Evolutionary conservation across 2,329 filamentous ascomycete species (phyloP).

Genomic region (Graphium sp.): DNA sequence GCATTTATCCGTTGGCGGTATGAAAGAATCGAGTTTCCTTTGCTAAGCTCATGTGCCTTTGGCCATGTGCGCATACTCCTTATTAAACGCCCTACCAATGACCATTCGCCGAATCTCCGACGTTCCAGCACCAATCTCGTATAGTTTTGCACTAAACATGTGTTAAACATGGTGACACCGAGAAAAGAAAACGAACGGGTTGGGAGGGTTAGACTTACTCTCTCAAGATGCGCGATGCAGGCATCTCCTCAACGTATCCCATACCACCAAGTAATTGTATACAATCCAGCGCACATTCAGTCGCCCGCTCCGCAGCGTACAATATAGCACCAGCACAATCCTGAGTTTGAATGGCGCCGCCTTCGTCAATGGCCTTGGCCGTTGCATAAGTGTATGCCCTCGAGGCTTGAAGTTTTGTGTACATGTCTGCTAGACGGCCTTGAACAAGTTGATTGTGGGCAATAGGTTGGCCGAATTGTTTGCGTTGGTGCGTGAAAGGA

Average conservation of each 20-base stretch:
- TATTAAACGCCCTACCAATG: constrained; percentile 83
- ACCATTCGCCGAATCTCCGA: constrained; percentile 91
- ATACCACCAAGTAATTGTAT: constrained; percentile 90
- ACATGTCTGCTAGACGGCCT: constrained; percentile 91
- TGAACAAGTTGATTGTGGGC: constrained; percentile 89
- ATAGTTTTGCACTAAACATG: constrained; percentile 46
- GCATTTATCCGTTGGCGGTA: too few relatives aligned
- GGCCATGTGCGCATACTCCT: constrained; percentile 44
- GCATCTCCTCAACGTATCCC: constrained; percentile 92
- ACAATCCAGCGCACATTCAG: constrained; percentile 71
- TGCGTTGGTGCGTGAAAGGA: constrained; percentile 76
- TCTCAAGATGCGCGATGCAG: constrained; percentile 68
- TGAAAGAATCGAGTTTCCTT: too few relatives aligned
- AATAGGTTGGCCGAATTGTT: constrained; percentile 76
- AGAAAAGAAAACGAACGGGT: constrained; percentile 1
- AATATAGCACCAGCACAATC: constrained; percentile 91
- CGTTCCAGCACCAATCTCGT: constrained; percentile 94
- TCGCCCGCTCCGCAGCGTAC: constrained; percentile 82
- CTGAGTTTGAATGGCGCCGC: constrained; percentile 58
- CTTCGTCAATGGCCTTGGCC: constrained; percentile 64
- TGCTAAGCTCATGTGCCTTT: constrained; percentile 1
- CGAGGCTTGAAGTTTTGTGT: constrained; percentile 76
- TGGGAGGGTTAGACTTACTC: constrained; percentile 27
- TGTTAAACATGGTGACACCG: constrained; percentile 11
- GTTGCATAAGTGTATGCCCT: constrained; percentile 79